Base-by-base conservation (phyloP, 441 rosid species). In the Erodium moschatum region DNA sequence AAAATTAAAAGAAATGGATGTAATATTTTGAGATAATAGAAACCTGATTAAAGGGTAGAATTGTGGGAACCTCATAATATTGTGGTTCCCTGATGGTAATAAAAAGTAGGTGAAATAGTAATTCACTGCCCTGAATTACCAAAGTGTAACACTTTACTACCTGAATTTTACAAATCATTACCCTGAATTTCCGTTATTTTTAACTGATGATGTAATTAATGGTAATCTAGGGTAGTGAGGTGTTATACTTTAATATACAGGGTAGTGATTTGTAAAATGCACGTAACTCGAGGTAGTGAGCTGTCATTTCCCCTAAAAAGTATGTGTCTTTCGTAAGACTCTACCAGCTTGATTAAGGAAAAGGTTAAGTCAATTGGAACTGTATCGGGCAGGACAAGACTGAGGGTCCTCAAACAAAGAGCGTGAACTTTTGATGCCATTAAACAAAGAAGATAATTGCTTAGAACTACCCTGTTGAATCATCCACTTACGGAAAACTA, bases 341-440 rank as follows among this genome's bases (percentile, higher is more conserved):
- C 54, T n/a, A 50, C 19, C 8, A 50, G 19, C 20, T 48, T 48
- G 54, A 40, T 48, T 48, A 48, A 48, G 54, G 16, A 48, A 48
- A 48, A 11, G 31, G 31, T 29, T 29, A n/a, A 50, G 58, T 50
- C 15, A n/a, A n/a, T 50, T 50, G 19, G n/a, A 15, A n/a, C n/a
- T 50, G 58, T 50, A n/a, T 50, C 4, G 18, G 16, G 18, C 16
- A 9, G 54, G 54, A 48, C n/a, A 13, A 48, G 16, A 50, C 19
- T 50, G 58, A 50, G 19, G 20, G 58, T 13, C 58, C 58, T 50
- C 58, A 15, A 50, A 50, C 58, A 50, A 15, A 50, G 58, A 50
- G 1, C 58, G 20, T 50, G 19, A n/a, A 50, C 7, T 50, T 35
- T 10, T 44, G 50, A 44, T 44, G 50, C 15, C 50, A 11, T 10